A percentile compares a stretch with the other conserved stretches of the same genome.
Conservation (phyloP, 768 basidiomycete genomes). For the Agrocybe praecox region DNA sequence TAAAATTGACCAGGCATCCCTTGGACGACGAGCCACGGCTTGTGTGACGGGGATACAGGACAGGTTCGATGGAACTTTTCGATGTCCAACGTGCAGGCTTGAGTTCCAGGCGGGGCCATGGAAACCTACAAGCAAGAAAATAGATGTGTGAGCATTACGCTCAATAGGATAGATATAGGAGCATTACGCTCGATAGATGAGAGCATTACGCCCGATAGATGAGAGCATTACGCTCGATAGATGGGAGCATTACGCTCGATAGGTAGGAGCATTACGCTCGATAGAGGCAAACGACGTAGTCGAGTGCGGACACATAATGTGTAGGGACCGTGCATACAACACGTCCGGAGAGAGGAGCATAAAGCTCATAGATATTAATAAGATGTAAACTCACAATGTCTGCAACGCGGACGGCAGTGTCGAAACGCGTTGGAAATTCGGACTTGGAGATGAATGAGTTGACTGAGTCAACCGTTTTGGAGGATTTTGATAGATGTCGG, state of each 20-base stretch:
- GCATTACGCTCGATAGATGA: no score
- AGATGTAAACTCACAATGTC: neutral
- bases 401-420: neutral
- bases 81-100: constrained; percentile 30
- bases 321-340: no score
- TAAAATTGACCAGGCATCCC: neutral
- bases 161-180: neutral
- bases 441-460: neutral
- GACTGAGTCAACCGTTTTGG: neutral
- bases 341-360: no score
- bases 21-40: constrained; percentile 27
- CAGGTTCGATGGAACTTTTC: constrained; percentile 31
- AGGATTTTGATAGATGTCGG: constrained; percentile 15
- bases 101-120: constrained; percentile 17
- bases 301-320: no score
- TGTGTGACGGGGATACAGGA: constrained; percentile 26
- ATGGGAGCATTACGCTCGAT: no score
- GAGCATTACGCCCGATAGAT: no score
- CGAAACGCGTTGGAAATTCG: neutral
- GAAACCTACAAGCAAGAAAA: neutral
- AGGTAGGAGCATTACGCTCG: no score
- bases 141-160: neutral
- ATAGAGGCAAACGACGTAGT: no score
- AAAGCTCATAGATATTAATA: no score
- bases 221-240: no score